phyloP scores from a whole-genome alignment of 2,329 filamentous ascomycete genomes.

The Trichophyton verrucosum region DNA sequence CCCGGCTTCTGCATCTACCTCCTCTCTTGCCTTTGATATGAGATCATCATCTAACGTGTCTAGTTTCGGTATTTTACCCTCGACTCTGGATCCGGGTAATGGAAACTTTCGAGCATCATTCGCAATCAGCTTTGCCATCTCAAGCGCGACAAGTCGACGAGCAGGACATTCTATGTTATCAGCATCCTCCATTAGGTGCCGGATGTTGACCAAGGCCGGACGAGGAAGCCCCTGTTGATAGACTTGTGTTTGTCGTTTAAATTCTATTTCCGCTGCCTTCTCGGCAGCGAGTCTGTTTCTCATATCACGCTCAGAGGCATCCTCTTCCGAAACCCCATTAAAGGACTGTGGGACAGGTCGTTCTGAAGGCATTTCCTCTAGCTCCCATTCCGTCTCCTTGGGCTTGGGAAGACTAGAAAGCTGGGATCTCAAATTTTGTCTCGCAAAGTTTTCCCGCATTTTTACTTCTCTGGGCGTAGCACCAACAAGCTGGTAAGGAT shows the following conservation, averaged over 20 bases:
- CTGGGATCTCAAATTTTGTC: conserved; percentile 49
- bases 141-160: conserved; percentile 58
- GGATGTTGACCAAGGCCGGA: conserved; percentile 59
- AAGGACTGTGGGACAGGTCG: conserved; percentile 45
- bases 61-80: conserved; percentile 48
- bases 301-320: conserved; percentile 62
- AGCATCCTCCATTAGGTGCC: conserved; percentile 53
- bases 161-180: conserved; percentile 49
- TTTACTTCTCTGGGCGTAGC: conserved; percentile 68
- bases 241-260: conserved; percentile 77
- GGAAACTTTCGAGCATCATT: conserved; percentile 68
- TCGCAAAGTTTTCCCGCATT: conserved; percentile 55
- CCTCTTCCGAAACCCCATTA: conserved; percentile 48
- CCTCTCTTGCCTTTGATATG: conserved; percentile 61
- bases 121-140: conserved; percentile 67
- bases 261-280: conserved; percentile 56
- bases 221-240: conserved; percentile 74
- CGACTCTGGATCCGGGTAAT: conserved; percentile 53
- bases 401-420: conserved; percentile 79
- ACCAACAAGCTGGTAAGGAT: conserved; percentile 50
- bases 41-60: conserved; percentile 56
- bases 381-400: conserved; percentile 86
- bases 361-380: conserved; percentile 74
- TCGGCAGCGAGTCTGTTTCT: conserved; percentile 51
- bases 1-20: conserved; percentile 58